Percentiles rank a stretch among this genome's conserved stretches.
phyloP scores from a whole-genome alignment of 495 filamentous ascomycete species.

The Arthonia radiata region DNA sequence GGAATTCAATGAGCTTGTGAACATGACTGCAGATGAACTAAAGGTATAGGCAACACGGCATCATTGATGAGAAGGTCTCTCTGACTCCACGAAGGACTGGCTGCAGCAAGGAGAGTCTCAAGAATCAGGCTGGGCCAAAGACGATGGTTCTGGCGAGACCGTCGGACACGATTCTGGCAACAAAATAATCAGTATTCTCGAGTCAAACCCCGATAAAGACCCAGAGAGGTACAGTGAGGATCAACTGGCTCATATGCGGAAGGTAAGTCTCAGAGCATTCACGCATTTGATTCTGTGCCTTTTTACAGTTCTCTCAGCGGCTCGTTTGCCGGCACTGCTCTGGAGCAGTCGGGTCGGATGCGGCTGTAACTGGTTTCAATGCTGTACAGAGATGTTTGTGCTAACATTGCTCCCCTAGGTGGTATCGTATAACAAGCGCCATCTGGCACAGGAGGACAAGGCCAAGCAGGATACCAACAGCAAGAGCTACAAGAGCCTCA shows the following conservation, averaged over 20 bases:
- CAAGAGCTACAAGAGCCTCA: constrained; percentile 32
- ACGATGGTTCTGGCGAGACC: constrained; percentile 33
- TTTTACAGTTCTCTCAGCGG: too few species aligned
- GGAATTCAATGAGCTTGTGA: constrained; percentile 44
- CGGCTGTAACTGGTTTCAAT: too few species aligned
- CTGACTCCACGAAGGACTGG: too few species aligned
- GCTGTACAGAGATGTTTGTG: too few species aligned
- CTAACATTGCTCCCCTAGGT: constrained; percentile 19
- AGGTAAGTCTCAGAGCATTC: constrained; percentile 5
- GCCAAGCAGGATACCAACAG: constrained; percentile 29
- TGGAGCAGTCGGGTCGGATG: too few species aligned
- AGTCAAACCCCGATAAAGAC: constrained; percentile 32
- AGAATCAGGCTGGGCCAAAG: constrained; percentile 30
- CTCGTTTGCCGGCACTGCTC: too few species aligned
- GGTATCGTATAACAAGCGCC: constrained; percentile 36
- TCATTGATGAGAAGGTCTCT: too few species aligned
- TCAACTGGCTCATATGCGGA: constrained; percentile 39
- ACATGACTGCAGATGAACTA: constrained; percentile 37
- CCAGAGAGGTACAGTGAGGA: constrained; percentile 25
- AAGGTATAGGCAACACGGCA: too few species aligned
- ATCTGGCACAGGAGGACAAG: constrained; percentile 33
- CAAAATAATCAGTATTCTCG: constrained; percentile 37
- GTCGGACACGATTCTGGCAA: constrained; percentile 39
- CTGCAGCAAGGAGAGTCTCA: constrained; percentile 27
- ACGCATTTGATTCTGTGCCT: too few species aligned